Conservation (phyloP, 1,139 yeast genomes). For the Blastobotrys persicus region DNA sequence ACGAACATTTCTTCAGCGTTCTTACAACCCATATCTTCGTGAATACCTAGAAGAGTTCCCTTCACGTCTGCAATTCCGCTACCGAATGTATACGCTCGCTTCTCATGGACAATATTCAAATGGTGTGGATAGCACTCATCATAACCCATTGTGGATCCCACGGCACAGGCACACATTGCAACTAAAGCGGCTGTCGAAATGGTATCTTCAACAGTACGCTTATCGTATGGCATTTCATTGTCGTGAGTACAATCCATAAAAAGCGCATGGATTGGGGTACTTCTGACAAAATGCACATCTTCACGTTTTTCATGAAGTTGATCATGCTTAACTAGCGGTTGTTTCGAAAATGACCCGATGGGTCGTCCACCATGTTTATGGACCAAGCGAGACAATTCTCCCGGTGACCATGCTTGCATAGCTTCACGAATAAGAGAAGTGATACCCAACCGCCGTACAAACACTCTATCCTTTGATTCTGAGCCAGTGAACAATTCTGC, state of each 20-base stretch:
- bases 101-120: slow-evolving; percentile 78
- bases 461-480: slow-evolving; percentile 83
- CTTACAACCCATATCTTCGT: slow-evolving; percentile 61
- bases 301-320: slow-evolving; percentile 19
- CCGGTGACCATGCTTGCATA: slow-evolving; percentile 92
- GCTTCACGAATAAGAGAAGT: slow-evolving; percentile 91
- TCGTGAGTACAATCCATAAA: slow-evolving; percentile 99
- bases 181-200: slow-evolving; percentile 93
- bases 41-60: slow-evolving; percentile 54
- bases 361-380: slow-evolving; percentile 95
- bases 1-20: slow-evolving; percentile 90
- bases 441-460: slow-evolving; percentile 86
- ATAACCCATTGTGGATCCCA: slow-evolving; percentile 91
- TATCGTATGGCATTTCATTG: slow-evolving; percentile 83
- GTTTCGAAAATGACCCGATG: slow-evolving; percentile 68
- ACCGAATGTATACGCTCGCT: slow-evolving; percentile 57
- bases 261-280: slow-evolving; percentile 82
- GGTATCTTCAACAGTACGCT: slow-evolving; percentile 91
- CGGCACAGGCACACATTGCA: slow-evolving; percentile 88
- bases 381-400: slow-evolving; percentile 79
- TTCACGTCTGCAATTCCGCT: slow-evolving; percentile 78
- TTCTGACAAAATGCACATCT: slow-evolving; percentile 48
- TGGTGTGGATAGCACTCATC: slow-evolving; percentile 87
- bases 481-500: slow-evolving; percentile 95
- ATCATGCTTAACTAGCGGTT: slow-evolving; percentile 29